Evolutionary conservation across 129 eudicot genomes (phyloP).

Genomic region (Glebionis coronaria): DNA sequence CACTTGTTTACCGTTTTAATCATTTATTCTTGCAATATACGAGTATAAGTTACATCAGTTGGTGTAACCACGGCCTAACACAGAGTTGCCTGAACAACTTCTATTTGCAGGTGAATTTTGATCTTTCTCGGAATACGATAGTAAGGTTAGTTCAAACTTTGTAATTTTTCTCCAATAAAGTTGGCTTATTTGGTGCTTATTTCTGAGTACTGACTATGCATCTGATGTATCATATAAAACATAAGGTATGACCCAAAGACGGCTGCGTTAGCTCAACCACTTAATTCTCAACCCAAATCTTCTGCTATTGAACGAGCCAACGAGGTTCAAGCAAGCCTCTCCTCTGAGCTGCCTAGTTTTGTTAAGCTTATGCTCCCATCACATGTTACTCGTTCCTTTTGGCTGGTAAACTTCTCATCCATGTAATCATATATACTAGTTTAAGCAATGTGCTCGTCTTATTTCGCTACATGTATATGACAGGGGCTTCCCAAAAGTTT

Average conservation of each 20-base stretch:
- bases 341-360: conserved; percentile 21
- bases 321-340: conserved; percentile 50
- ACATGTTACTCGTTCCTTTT: conserved; percentile 81
- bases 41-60: neutral
- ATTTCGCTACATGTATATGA: neutral
- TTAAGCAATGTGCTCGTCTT: neutral
- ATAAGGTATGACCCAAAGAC: conserved; percentile 32
- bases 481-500: conserved; percentile 50
- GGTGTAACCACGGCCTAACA: neutral
- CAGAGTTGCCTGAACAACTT: neutral
- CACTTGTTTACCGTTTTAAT: neutral
- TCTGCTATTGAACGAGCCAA: conserved; percentile 47
- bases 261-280: conserved; percentile 5
- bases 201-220: neutral
- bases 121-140: conserved; percentile 16
- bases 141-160: conserved; percentile 33
- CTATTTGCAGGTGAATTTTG: conserved; percentile 33
- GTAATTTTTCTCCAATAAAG: neutral
- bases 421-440: neutral
- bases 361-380: conserved; percentile 79
- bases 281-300: conserved; percentile 25
- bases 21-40: too few relatives aligned
- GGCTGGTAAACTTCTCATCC: conserved; percentile 59
- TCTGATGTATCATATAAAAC: conserved; percentile 7
- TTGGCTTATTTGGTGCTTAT: neutral